Base-by-base conservation (phyloP, 2,329 filamentous ascomycete species). In the Alternaria consortialis region DNA sequence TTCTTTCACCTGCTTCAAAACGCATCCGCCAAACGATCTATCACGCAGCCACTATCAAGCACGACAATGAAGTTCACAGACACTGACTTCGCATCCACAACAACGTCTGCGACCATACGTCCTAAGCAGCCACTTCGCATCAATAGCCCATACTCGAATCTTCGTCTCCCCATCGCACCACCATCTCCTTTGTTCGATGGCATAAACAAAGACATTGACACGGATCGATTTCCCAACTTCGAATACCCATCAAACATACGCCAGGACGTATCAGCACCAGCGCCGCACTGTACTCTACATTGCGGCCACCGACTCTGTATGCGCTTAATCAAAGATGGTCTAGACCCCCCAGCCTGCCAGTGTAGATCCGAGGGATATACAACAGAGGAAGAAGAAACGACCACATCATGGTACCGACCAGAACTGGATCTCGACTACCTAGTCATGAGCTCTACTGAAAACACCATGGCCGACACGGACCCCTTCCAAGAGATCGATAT, bases 161-260 rank as follows among this genome's bases (percentile, higher is more conserved):
- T 46, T 2, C 17, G 13, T 5, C 31, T 56, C 3, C 42, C 57
- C 6, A 9, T 55, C 4, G 42, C 54, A 4, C 47, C 52, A 2
- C 54, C 52, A n/a, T 65, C 60, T 9, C 63, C 63, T 2, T n/a
- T 43, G 7, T 58, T 56, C 9, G 43, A 20, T n/a, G 37, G 54
- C 1, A 58, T 58, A n/a, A 53, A 57, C 23, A 27, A 44, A 25
- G 23, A 53, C n/a, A 58, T 56, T 34, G 48, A 55, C 40, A 57
- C 25, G 2, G 47, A 61, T 31, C 44, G 54, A 2, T 63, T 63
- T 12, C 60, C 63, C 5, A 2, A 12, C 4, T 58, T 58, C n/a
- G 13, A 40, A 13, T 17, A 54, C 46, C 27, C 20, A 23, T 2
- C 25, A 15, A 32, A 46, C 5, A 13, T 25, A 7, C 17, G n/a